Conservation (phyloP, 805 yeast genomes). For the Cyberlindnera americana region DNA sequence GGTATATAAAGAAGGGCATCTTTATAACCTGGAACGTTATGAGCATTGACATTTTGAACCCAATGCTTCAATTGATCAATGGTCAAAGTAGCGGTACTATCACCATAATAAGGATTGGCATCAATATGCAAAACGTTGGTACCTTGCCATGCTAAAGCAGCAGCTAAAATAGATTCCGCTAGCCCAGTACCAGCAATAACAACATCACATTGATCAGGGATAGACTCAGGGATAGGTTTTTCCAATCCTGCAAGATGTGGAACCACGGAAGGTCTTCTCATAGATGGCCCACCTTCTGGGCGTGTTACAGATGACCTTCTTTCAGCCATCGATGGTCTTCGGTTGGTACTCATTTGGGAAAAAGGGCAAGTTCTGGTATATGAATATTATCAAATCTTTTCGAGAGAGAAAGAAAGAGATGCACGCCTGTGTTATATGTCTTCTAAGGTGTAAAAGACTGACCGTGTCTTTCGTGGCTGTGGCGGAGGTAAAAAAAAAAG, state of each 20-base stretch:
- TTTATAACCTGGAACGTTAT: constrained; percentile 37
- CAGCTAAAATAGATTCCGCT: constrained; percentile 83
- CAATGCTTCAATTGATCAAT: constrained; percentile 82
- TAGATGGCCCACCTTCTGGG: constrained; percentile 9
- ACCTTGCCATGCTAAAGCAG: constrained; percentile 98
- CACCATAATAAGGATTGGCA: constrained; percentile 83
- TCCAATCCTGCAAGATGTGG: constrained; percentile 79
- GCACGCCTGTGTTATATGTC: neutral
- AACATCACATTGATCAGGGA: constrained; percentile 80
- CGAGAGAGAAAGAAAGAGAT: too few relatives aligned
- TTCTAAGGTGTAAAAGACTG: too few relatives aligned
- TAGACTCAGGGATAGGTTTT: constrained; percentile 57
- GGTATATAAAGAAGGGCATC: constrained; percentile 84
- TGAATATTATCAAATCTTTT: too few relatives aligned
- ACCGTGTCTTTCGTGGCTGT: too few relatives aligned
- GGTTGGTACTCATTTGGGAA: constrained; percentile 28
- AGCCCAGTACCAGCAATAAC: constrained; percentile 91
- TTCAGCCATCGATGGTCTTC: constrained; percentile 66
- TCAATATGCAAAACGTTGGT: constrained; percentile 90
- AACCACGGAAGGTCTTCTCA: constrained; percentile 36
- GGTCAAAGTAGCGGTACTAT: constrained; percentile 78
- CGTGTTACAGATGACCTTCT: constrained; percentile 52
- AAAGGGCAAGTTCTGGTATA: neutral
- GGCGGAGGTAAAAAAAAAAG: too few relatives aligned
- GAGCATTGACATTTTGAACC: constrained; percentile 65